Conservation (phyloP, 495 filamentous ascomycete species). For the Apiosordaria backusii region DNA sequence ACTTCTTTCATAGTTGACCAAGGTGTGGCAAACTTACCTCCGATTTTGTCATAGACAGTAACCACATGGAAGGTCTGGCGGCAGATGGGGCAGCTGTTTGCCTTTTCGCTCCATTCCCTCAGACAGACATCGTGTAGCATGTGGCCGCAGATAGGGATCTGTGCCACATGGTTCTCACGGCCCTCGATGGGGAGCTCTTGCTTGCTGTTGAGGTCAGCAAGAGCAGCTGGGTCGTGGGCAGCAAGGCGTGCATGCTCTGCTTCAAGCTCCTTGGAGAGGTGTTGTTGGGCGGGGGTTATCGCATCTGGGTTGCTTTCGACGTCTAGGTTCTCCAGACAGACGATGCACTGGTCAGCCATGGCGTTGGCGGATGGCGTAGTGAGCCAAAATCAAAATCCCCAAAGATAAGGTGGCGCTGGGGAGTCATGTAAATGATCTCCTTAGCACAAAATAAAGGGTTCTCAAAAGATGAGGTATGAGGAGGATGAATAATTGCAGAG, state of each 20-base stretch:
- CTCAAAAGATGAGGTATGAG: background rate
- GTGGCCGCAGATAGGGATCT: conserved; percentile 72
- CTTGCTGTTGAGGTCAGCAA: conserved; percentile 47
- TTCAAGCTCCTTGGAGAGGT: conserved; percentile 12
- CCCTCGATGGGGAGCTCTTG: conserved; percentile 5
- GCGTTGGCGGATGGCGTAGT: conserved; percentile 18
- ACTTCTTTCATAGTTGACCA: background rate
- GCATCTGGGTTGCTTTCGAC: conserved; percentile 29
- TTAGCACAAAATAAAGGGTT: background rate
- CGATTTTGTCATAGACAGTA: conserved; percentile 69
- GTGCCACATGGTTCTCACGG: conserved; percentile 42
- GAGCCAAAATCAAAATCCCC: conserved; percentile 4
- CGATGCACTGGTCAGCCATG: conserved; percentile 94
- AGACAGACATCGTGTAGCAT: conserved; percentile 87
- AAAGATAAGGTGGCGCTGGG: conserved; percentile 14
- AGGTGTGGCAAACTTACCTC: conserved; percentile 58
- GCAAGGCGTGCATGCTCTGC: conserved; percentile 23
- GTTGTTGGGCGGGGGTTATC: conserved; percentile 15
- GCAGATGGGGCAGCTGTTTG: conserved; percentile 97
- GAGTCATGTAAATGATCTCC: conserved; percentile 38
- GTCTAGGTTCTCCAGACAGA: conserved; percentile 90
- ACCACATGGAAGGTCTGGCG: conserved; percentile 86
- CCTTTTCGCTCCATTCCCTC: conserved; percentile 87
- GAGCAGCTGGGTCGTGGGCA: conserved; percentile 39
- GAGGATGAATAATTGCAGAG: background rate